Evolutionary conservation across 2,329 filamentous ascomycete genomes (phyloP), one percentile per base, ranked within the genome.

Genomic region (Tolypocladium endophyticum): DNA sequence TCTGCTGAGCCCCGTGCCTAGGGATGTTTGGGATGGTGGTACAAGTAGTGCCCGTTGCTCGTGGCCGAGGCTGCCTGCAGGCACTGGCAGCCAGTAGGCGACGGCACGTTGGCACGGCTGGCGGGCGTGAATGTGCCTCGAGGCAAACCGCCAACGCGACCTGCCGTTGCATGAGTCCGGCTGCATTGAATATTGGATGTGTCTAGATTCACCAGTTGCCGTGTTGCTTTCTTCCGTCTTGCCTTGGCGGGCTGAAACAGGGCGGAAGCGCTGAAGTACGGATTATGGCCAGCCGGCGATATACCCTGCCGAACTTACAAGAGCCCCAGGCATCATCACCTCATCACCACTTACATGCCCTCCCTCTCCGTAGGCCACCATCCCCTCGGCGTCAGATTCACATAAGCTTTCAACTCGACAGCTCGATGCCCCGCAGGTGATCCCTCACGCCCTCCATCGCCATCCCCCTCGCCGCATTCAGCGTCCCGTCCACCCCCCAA

Each of bases 401-500:
- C 23, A 28, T 18, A 18, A 36, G 16, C 35, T 14, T 56, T 20
- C 39, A 18, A 2, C 4, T 56, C 43, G 33, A 30, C 60, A 50
- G 25, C 23, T 65, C 60, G 63, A 71, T 59, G 33, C 55, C 59
- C 54, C 64, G 43, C 20, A 76, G 61, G 64, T 72, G 83, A 12
- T 65, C 71, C 61, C 73, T 73, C 0, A 83, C 71, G 61, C 73
- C 72, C 58, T 70, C 73, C 65, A 80, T 70, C 1, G 68, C 56
- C 33, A 87, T 79, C 0, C 76, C 76, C 43, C 78, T 71, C 67
- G 77, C 65, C 3, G 65, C 62, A 69, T 87, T 88, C 63, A 83
- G 75, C 9, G 83, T 87, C 62, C 67, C 67, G 12, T 74, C 68
- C 66, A 76, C 72, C 9, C 79, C 76, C 86, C 86, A 89, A 45